These are phyloP conservation scores for Gliomastix tumulicola DNA, from an alignment of 2,329 filamentous ascomycete genomes.

Conservation along the genomic window DNA sequence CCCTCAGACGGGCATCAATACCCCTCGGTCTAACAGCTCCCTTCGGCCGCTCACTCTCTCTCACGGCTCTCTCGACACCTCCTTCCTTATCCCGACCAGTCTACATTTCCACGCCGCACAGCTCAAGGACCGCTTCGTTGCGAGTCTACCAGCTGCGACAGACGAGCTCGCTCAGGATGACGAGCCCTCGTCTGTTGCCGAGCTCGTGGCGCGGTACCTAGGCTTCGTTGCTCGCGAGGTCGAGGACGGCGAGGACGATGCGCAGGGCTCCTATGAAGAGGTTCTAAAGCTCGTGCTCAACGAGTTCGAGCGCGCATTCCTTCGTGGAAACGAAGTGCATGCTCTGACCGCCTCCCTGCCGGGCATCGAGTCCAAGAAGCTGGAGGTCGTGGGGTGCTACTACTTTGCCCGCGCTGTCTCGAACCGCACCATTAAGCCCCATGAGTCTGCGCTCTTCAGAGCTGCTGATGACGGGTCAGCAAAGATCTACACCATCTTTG, in stretches of 20 bases:
- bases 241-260: conserved; percentile 85
- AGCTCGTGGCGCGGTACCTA: conserved; percentile 90
- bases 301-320: conserved; percentile 93
- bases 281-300: conserved; percentile 88
- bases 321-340: conserved; percentile 94
- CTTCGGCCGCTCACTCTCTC: conserved; percentile 84
- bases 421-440: conserved; percentile 80
- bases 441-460: conserved; percentile 87
- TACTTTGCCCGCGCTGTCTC: conserved; percentile 80
- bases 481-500: conserved; percentile 88
- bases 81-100: conserved; percentile 89
- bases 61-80: conserved; percentile 93
- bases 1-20: conserved; percentile 93
- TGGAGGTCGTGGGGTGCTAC: conserved; percentile 83
- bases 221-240: conserved; percentile 85
- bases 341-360: conserved; percentile 78
- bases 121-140: conserved; percentile 83
- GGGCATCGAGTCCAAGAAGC: conserved; percentile 89
- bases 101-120: conserved; percentile 95
- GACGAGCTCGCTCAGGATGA: conserved; percentile 98
- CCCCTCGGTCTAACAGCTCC: conserved; percentile 87
- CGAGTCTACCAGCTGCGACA: conserved; percentile 81
- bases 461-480: conserved; percentile 80
- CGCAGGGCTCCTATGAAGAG: conserved; percentile 82
- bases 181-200: conserved; percentile 91